Evolutionary conservation across 345 rosid genomes (phyloP), one percentile per base, ranked within the genome.

Genomic region (Eutrema yunnanense): DNA sequence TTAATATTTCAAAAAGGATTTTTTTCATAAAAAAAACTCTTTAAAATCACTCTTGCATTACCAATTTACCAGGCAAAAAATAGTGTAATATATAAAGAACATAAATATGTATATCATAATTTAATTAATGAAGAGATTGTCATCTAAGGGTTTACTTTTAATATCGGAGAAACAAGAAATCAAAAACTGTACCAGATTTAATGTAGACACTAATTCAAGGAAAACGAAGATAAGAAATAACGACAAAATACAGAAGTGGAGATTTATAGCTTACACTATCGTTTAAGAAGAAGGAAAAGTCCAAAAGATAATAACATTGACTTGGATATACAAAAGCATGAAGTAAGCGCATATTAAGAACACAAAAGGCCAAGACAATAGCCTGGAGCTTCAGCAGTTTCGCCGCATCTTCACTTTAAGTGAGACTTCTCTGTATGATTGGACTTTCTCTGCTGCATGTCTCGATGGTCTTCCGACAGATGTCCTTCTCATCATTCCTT

Each of bases 401-500:
- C 88, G 79, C 19, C 97, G 86, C 91, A 91, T 84, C 83, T 91
- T 91, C 55, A 78, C 81, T 46, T 83, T 87, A 36, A 87, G 62
- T 14, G 92, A 84, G 57, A 83, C 80, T 88, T 90, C 95, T 84
- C 79, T 90, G 86, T 88, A 90, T 44, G 96, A 84, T 14, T 88
- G 90, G 59, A 90, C 78, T 80, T 85, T 90, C 62, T 74, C 89
- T 33, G 72, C 84, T 27, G 89, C 94, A 78, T 63, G 83, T 22
- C 94, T 85, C 40, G 59, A 78, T 27, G 90, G 96, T 80, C 90
- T 83, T 70, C 87, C 90, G 0, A 77, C 41, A 51, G 90, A 85
- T 73, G 69, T 51, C 79, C 85, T 81, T 56, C 73, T 68, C 57
- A 26, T 6, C 49, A 2, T 44, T 26, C 79, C 82, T 69, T 74